Percentiles rank a stretch among this genome's conserved stretches.
phyloP scores from a whole-genome alignment of 495 filamentous ascomycete species.

The Parathielavia appendiculata region DNA sequence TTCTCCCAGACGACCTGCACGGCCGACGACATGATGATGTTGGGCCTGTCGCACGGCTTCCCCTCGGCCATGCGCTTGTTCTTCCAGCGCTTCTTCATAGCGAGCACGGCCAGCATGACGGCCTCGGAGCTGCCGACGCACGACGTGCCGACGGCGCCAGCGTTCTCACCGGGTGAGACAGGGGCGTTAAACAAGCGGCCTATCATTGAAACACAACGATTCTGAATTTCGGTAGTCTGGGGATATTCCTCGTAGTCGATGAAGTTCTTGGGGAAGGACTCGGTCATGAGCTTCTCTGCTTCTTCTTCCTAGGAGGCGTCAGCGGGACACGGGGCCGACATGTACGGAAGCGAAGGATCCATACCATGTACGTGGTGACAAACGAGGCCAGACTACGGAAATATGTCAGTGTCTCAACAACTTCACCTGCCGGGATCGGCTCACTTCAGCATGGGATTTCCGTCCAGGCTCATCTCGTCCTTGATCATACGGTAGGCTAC shows the following conservation, averaged over 20 bases:
- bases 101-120: conserved; percentile 82
- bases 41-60: conserved; percentile 68
- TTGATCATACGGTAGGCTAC: conserved; percentile 94
- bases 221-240: conserved; percentile 83
- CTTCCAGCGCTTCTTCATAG: conserved; percentile 95
- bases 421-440: conserved; percentile 20
- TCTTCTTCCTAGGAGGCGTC: conserved; percentile 63
- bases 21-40: conserved; percentile 87
- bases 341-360: neutral
- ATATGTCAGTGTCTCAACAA: conserved; percentile 8
- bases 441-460: conserved; percentile 83
- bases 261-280: conserved; percentile 87
- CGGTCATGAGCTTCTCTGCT: conserved; percentile 84
- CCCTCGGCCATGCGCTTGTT: conserved; percentile 73
- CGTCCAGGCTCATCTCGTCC: conserved; percentile 83
- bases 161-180: conserved; percentile 36
- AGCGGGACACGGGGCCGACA: neutral
- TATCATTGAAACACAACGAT: conserved; percentile 90
- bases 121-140: conserved; percentile 84
- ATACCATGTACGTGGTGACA: conserved; percentile 82
- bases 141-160: conserved; percentile 71
- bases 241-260: conserved; percentile 92
- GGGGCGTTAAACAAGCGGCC: conserved; percentile 80
- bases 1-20: conserved; percentile 98
- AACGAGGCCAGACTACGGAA: conserved; percentile 62